Conservation (phyloP, 2,329 filamentous ascomycete species). For the Westerdykella sp. region DNA sequence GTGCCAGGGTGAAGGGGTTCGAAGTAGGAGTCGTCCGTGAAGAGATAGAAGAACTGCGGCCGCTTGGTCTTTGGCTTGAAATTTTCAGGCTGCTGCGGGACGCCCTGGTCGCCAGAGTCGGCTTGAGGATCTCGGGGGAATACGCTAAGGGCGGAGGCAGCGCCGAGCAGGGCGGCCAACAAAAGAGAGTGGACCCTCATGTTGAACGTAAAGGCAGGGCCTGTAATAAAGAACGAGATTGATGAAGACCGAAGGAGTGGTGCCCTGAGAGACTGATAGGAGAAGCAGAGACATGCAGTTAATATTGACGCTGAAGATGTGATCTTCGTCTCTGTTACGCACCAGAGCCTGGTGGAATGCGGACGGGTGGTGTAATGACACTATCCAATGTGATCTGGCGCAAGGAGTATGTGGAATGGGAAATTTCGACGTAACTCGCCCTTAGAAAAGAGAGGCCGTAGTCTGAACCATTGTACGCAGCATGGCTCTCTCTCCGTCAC, state of each 20-base stretch:
- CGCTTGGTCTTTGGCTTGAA: slow-evolving; percentile 18
- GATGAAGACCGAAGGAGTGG: slow-evolving; percentile 1
- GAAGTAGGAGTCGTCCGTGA: slow-evolving; percentile 15
- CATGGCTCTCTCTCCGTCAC: too few species aligned
- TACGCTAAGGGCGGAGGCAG: slow-evolving; percentile 13
- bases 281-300: slow-evolving; percentile 20
- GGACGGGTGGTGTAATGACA: too few species aligned
- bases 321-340: slow-evolving; percentile 18
- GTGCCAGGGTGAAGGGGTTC: too few species aligned
- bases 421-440: too few species aligned
- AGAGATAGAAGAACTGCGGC: slow-evolving; percentile 21
- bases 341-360: too few species aligned
- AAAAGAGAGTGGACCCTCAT: slow-evolving; percentile 16
- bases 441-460: too few species aligned
- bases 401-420: too few species aligned
- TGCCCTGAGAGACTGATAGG: slow-evolving; percentile 16
- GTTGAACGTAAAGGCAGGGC: slow-evolving; percentile 13
- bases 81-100: background rate
- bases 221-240: slow-evolving; percentile 12
- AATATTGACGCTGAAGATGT: slow-evolving; percentile 16
- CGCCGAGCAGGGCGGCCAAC: slow-evolving; percentile 13
- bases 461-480: too few species aligned
- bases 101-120: slow-evolving; percentile 1
- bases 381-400: too few species aligned
- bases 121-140: slow-evolving; percentile 4